Evolutionary conservation across 1,284 basidiomycete genomes (phyloP).

Genomic region (Cutaneotrichosporon sp.): DNA sequence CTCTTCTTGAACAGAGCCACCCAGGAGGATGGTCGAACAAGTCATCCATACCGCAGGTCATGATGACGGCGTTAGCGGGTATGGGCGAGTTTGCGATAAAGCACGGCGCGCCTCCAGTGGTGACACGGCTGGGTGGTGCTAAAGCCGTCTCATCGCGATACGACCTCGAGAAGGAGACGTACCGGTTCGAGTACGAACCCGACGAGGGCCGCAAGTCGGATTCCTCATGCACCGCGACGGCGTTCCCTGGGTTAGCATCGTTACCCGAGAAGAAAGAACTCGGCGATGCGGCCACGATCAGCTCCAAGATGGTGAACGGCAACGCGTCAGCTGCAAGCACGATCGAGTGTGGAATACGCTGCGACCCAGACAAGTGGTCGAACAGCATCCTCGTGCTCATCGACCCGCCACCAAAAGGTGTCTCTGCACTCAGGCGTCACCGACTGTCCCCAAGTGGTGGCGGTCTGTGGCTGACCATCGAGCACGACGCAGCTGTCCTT

Average conservation of each 20-base stretch:
- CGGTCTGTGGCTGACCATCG: constrained; percentile 93
- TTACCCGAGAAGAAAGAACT: not conserved
- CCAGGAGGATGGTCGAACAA: constrained; percentile 98
- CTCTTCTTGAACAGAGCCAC: constrained; percentile 93
- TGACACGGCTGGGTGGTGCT: constrained; percentile 78
- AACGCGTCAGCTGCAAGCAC: constrained; percentile 14
- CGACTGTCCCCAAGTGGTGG: constrained; percentile 82
- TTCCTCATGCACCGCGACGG: constrained; percentile 48
- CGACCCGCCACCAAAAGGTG: constrained; percentile 85
- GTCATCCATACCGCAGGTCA: constrained; percentile 83
- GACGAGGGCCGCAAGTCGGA: constrained; percentile 59
- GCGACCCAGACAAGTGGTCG: constrained; percentile 91
- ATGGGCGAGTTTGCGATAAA: constrained; percentile 94
- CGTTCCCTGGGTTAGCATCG: constrained; percentile 26
- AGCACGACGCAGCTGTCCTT: constrained; percentile 75
- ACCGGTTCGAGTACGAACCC: constrained; percentile 81
- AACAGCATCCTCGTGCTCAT: constrained; percentile 83
- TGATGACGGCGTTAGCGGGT: constrained; percentile 81
- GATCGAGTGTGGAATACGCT: constrained; percentile 91
- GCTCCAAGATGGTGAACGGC: constrained; percentile 7
- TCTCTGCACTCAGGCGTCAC: constrained; percentile 83
- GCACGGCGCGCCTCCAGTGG: constrained; percentile 85
- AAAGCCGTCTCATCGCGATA: constrained; percentile 72
- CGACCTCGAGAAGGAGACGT: constrained; percentile 80
- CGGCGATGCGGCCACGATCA: constrained; percentile 10